phyloP scores from a whole-genome alignment of 768 basidiomycete genomes.

The Trametopsis cervina region DNA sequence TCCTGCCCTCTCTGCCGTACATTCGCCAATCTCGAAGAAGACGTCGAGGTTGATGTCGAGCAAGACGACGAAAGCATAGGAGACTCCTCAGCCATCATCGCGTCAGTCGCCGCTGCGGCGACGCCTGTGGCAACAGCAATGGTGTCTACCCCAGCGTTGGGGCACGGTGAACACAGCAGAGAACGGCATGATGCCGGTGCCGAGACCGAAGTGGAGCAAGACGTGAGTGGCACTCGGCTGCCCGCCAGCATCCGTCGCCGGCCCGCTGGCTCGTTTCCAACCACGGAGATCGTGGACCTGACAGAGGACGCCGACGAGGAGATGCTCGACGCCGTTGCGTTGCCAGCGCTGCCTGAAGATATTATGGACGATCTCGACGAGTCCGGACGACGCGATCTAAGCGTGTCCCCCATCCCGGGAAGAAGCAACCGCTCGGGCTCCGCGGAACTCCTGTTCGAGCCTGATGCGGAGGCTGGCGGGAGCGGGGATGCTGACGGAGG shows the following conservation, averaged over 20 bases:
- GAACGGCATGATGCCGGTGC: slow-evolving; percentile 23
- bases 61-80: slow-evolving; percentile 15
- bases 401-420: slow-evolving; percentile 15
- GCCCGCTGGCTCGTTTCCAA: not conserved
- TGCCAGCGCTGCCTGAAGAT: slow-evolving; percentile 23
- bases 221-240: slow-evolving; percentile 17
- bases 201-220: slow-evolving; percentile 27
- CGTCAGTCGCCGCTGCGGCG: slow-evolving; percentile 7
- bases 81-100: slow-evolving; percentile 8
- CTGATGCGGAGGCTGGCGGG: slow-evolving; percentile 18
- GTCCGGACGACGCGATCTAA: slow-evolving; percentile 14
- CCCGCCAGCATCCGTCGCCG: slow-evolving; percentile 14
- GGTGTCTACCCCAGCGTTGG: not conserved
- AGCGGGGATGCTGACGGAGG: slow-evolving; percentile 15
- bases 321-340: slow-evolving; percentile 17
- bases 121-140: slow-evolving; percentile 8
- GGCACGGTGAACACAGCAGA: slow-evolving; percentile 6
- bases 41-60: slow-evolving; percentile 70
- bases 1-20: slow-evolving; percentile 93
- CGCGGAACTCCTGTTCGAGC: slow-evolving; percentile 12
- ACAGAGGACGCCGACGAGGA: slow-evolving; percentile 20
- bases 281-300: slow-evolving; percentile 2
- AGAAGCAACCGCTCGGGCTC: slow-evolving; percentile 10
- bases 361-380: slow-evolving; percentile 11
- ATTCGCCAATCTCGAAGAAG: slow-evolving; percentile 91